Base-by-base conservation (phyloP, 2,329 filamentous ascomycete genomes). In the Fulvia fulva region DNA sequence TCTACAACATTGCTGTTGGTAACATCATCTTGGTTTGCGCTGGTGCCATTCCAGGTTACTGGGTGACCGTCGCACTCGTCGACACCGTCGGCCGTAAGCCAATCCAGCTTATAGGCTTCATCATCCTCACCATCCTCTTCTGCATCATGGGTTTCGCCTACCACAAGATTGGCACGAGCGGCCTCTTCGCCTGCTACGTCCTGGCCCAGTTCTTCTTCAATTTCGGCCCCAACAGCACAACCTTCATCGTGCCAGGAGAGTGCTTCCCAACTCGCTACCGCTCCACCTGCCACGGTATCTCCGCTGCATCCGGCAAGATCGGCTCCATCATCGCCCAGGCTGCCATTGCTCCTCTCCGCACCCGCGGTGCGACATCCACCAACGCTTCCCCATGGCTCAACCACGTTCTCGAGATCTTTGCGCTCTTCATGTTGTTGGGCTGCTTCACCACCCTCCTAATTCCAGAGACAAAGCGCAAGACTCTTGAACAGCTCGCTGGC, bases 21-120 rank as follows among this genome's bases (percentile, higher is more conserved):
- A 91, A 93, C 76, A 76, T 92, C 66, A 90, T 92, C 65, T 81
- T 92, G 52, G 86, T 91, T 65, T 84, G 88, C 59, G 89, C 89
- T 3, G 89, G 89, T 57, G 87, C 89, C 50, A 88, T 92, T 14
- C 89, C 89, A 0, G 89, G 89, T 14, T 92, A 92, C 78, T 92
- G 89, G 89, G 82, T 90, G 16, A 89, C 88, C 0, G 88, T 91
- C 5, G 85, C 85, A 12, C 85, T 83, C 1, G 84, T 91, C 57
- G 89, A 93, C 74, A 88, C 81, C 1, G 67, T 91, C 14, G 89
- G 89, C 55, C 87, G 89, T 68, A 91, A 90, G 78, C 83, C 88
- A 1, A 90, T 93, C 57, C 90, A 90, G 75, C 75, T 88, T 56
- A 80, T 78, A 60, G 78, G 78, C 34, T 80, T 80, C 68, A 67